Percentiles rank a stretch among this genome's conserved stretches.
phyloP scores from a whole-genome alignment of 169 alveolate genomes.

The Perkinsus olseni region DNA sequence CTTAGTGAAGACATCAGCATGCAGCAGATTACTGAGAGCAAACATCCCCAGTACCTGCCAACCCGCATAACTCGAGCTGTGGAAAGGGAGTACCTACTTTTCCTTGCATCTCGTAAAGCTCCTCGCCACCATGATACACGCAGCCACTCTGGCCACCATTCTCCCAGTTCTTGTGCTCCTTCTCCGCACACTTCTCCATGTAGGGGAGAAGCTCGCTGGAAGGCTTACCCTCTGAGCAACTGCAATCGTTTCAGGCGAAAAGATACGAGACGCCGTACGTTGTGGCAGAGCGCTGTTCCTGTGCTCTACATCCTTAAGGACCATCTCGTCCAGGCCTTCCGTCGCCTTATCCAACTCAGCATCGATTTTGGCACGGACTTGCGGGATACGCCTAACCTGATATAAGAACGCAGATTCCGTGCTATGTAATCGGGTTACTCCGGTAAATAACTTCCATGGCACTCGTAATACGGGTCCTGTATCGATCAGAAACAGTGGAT shows the following conservation, averaged over 20 bases:
- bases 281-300: not conserved
- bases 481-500: too few species aligned
- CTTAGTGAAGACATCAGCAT: not conserved
- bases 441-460: too few species aligned
- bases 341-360: not conserved
- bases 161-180: not conserved
- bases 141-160: not conserved
- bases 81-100: not conserved
- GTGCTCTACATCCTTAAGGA: not conserved
- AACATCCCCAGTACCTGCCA: not conserved
- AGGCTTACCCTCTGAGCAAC: not conserved
- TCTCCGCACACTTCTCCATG: not conserved
- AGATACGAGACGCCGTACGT: not conserved
- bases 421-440: too few species aligned
- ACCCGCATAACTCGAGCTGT: not conserved
- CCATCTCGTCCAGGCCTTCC: not conserved
- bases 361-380: not conserved
- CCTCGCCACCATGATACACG: not conserved
- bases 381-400: not conserved
- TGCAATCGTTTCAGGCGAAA: not conserved
- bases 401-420: too few species aligned
- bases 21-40: not conserved
- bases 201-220: not conserved
- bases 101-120: not conserved
- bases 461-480: too few species aligned